Conservation (phyloP, 108 stramenopile species). For the Asterionellopsis glacialis region DNA sequence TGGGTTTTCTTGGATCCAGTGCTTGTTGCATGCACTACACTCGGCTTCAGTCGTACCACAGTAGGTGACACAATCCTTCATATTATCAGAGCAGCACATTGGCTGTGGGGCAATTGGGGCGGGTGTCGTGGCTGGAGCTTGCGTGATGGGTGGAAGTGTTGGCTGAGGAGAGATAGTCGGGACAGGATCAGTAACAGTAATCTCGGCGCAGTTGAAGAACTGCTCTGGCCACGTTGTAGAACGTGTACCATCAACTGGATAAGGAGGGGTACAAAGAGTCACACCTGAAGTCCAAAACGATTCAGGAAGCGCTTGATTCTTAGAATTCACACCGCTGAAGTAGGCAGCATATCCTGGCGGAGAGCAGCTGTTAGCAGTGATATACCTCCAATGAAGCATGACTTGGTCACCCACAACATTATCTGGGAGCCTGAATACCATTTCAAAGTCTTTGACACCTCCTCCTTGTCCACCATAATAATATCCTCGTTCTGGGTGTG, state of each 20-base stretch:
- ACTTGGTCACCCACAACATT: conserved; percentile 40
- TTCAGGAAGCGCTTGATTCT: not conserved
- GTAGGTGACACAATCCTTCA: not conserved
- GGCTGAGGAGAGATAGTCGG: conserved; percentile 1
- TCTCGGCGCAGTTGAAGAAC: conserved; percentile 7
- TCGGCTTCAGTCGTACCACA: not conserved
- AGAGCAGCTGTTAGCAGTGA: conserved; percentile 44
- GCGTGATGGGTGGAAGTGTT: conserved; percentile 4
- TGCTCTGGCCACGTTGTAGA: conserved; percentile 1
- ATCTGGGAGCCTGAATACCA: conserved; percentile 29
- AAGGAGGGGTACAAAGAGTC: not conserved
- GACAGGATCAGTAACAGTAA: conserved; percentile 2
- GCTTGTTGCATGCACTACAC: not conserved
- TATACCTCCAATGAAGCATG: conserved; percentile 46
- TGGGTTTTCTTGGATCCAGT: not conserved
- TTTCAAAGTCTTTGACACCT: conserved; percentile 17
- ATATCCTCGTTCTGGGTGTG: conserved; percentile 30
- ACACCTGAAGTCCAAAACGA: conserved; percentile 4
- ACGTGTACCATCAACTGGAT: conserved; percentile 3
- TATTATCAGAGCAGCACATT: not conserved
- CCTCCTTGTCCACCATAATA: conserved; percentile 37
- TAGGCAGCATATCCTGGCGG: conserved; percentile 41
- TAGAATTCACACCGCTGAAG: conserved; percentile 7
- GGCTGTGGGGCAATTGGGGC: conserved; percentile 10
- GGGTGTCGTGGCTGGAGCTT: conserved; percentile 40